A percentile compares a stretch with the other conserved stretches of the same genome.
phyloP scores from a whole-genome alignment of 1,139 yeast genomes.

The Magnusiomyces suaveolens region DNA sequence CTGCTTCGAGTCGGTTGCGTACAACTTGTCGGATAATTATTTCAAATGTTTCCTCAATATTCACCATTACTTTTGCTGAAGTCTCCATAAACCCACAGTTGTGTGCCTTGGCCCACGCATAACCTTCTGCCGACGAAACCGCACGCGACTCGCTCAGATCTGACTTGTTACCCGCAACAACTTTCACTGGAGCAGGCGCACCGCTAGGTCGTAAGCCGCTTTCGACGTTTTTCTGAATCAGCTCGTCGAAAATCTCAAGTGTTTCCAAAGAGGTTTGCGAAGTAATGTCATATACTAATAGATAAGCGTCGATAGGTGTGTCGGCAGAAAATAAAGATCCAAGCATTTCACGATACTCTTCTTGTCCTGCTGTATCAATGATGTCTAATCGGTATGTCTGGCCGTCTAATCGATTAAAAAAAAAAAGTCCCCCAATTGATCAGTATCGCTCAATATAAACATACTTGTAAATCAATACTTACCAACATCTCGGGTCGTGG shows the following conservation, averaged over 20 bases:
- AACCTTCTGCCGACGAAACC: constrained; percentile 74
- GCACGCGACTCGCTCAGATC: constrained; percentile 71
- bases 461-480: neutral
- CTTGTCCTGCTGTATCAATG: constrained; percentile 35
- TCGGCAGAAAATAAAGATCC: constrained; percentile 50
- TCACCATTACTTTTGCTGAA: constrained; percentile 78
- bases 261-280: constrained; percentile 74
- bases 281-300: constrained; percentile 79
- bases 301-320: constrained; percentile 84
- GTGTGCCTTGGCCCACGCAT: constrained; percentile 60
- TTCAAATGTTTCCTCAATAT: constrained; percentile 79
- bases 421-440: neutral
- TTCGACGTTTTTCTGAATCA: constrained; percentile 71
- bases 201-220: constrained; percentile 18
- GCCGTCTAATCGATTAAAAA: constrained; percentile 21
- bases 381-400: constrained; percentile 28
- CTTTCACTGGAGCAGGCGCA: constrained; percentile 26
- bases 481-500: constrained; percentile 2
- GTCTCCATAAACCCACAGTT: constrained; percentile 81
- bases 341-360: constrained; percentile 38
- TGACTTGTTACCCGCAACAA: constrained; percentile 35
- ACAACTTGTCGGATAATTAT: constrained; percentile 53
- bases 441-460: neutral
- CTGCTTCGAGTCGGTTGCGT: constrained; percentile 44
- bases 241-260: constrained; percentile 71